Evolutionary conservation across 768 basidiomycete species (phyloP).

Genomic region (Dioszegia aurantiaca): DNA sequence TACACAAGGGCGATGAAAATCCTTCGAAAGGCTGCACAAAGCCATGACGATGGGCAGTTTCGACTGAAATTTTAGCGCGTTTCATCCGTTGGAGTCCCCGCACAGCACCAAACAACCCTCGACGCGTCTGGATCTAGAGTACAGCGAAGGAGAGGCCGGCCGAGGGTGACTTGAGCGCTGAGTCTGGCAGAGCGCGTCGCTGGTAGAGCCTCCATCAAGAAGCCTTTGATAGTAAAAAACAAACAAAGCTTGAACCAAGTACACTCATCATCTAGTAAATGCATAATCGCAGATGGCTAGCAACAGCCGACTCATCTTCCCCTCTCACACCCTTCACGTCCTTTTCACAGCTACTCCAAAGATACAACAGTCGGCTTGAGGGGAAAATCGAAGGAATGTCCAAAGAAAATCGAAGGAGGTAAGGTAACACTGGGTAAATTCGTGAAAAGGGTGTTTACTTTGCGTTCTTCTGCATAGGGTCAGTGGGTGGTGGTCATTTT

Average conservation of each 20-base stretch:
- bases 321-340: not conserved
- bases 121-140: too few species aligned
- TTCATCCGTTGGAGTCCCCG: slow-evolving; percentile 3
- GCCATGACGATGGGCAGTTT: not conserved
- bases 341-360: not conserved
- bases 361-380: slow-evolving; percentile 2
- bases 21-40: too few species aligned
- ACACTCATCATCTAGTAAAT: not conserved
- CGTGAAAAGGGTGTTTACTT: slow-evolving; percentile 28
- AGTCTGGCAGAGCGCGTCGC: not conserved
- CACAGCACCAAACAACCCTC: too few species aligned
- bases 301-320: not conserved
- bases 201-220: too few species aligned
- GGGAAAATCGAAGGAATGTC: slow-evolving; percentile 9
- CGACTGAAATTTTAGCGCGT: not conserved
- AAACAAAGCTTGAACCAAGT: too few species aligned
- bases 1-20: too few species aligned
- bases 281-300: not conserved
- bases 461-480: slow-evolving; percentile 37
- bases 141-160: too few species aligned
- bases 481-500: not conserved
- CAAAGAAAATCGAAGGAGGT: slow-evolving; percentile 2
- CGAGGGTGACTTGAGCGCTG: too few species aligned
- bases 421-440: not conserved
- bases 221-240: too few species aligned